Percentiles rank a stretch among this genome's conserved stretches.
Evolutionary conservation across 805 yeast species (phyloP).

Genomic region (Lachancea fermentati): DNA sequence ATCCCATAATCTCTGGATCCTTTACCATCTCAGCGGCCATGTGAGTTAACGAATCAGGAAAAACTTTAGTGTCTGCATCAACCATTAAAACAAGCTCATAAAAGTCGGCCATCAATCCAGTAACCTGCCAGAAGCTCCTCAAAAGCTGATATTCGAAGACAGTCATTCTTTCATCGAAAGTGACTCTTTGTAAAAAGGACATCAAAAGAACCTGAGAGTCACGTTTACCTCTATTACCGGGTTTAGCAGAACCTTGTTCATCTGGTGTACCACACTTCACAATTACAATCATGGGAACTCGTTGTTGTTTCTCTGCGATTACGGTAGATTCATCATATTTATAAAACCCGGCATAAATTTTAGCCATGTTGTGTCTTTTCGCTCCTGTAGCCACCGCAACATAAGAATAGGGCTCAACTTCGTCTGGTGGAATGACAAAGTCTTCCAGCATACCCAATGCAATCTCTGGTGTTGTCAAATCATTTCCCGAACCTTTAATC

Average conservation of each 20-base stretch:
- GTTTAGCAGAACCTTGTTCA: constrained; percentile 64
- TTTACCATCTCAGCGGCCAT: constrained; percentile 86
- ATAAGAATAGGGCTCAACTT: constrained; percentile 77
- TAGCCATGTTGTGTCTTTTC: constrained; percentile 97
- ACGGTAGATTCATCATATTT: constrained; percentile 73
- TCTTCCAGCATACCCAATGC: constrained; percentile 83
- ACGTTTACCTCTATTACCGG: constrained; percentile 95
- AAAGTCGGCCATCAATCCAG: constrained; percentile 77
- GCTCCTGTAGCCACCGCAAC: constrained; percentile 94
- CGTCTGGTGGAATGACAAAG: constrained; percentile 61
- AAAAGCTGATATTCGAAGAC: constrained; percentile 77
- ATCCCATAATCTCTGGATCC: constrained; percentile 83
- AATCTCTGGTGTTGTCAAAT: constrained; percentile 81
- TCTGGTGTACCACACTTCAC: constrained; percentile 87
- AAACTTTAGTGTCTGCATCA: constrained; percentile 89
- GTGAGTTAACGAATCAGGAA: constrained; percentile 81
- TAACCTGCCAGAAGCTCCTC: constrained; percentile 68
- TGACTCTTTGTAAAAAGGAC: constrained; percentile 83
- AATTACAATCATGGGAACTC: constrained; percentile 71
- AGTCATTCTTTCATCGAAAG: constrained; percentile 93
- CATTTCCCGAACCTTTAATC: constrained; percentile 92
- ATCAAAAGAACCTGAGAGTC: constrained; percentile 88
- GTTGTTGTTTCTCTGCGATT: constrained; percentile 75
- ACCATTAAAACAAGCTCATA: constrained; percentile 87
- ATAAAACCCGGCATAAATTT: constrained; percentile 91